These are phyloP conservation scores for Amauroascus verrucosus DNA, from an alignment of 2,329 filamentous ascomycete species.

Conservation along the genomic window DNA sequence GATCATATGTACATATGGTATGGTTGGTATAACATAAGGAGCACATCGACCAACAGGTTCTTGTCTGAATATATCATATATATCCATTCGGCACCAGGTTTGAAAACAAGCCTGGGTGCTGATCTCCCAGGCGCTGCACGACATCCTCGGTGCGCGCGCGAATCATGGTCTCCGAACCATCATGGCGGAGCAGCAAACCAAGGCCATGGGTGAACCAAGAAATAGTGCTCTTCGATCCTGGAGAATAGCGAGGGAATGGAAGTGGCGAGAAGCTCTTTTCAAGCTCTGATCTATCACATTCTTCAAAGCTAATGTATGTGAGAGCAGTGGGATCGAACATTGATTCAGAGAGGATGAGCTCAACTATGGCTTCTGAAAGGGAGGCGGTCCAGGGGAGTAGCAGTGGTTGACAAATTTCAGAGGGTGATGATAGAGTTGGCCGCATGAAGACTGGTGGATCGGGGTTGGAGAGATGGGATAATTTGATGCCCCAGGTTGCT, in stretches of 20 bases:
- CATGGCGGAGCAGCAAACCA: constrained; percentile 1
- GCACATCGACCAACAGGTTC: background rate
- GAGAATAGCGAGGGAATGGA: background rate
- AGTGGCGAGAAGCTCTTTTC: background rate
- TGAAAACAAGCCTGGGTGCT: background rate
- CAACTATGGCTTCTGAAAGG: constrained; percentile 1
- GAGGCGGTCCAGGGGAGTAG: background rate
- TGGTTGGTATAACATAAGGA: too few species aligned
- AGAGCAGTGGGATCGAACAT: constrained; percentile 6
- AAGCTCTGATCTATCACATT: background rate
- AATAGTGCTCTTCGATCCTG: background rate
- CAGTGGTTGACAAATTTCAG: background rate
- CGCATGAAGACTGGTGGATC: constrained; percentile 1
- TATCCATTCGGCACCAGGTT: constrained; percentile 2
- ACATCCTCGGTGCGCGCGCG: constrained; percentile 1
- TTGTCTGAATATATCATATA: background rate
- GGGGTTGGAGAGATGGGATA: background rate
- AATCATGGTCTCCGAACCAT: constrained; percentile 4
- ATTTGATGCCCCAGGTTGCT: background rate
- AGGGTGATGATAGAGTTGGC: background rate
- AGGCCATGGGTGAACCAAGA: constrained; percentile 1
- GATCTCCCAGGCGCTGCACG: background rate
- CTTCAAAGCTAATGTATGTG: constrained; percentile 5
- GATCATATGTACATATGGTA: background rate
- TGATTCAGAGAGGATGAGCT: constrained; percentile 2